A percentile compares a stretch with the other conserved stretches of the same genome.
These are phyloP conservation scores for Gymnopilus junonius DNA, from an alignment of 768 basidiomycete species.

Conservation along the genomic window DNA sequence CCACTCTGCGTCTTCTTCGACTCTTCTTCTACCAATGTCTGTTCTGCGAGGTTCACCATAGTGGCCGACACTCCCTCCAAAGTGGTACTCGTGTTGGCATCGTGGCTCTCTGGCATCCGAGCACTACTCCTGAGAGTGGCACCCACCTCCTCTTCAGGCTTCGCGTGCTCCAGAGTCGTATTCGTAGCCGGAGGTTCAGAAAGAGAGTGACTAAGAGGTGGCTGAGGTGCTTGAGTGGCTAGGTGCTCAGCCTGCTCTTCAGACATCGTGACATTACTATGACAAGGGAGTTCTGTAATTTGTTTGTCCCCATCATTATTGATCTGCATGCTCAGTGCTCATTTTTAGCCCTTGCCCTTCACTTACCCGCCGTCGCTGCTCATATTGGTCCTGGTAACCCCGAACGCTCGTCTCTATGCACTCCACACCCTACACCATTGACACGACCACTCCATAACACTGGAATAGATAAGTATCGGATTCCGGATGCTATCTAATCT, in stretches of 20 bases:
- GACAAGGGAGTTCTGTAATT: neutral
- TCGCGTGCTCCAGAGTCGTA: neutral
- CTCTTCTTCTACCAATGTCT: conserved; percentile 28
- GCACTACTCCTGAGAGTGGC: neutral
- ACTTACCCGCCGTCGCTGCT: too few relatives aligned
- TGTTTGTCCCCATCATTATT: neutral
- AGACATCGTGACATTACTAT: neutral
- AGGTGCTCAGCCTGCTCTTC: neutral
- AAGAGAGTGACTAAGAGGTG: neutral
- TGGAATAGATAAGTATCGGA: neutral
- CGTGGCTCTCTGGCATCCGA: neutral
- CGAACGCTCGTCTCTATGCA: neutral
- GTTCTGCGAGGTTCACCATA: conserved; percentile 26
- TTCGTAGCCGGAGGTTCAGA: neutral
- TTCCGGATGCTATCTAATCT: neutral
- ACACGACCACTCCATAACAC: too few relatives aligned
- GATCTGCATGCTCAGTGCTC: neutral
- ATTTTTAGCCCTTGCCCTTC: neutral
- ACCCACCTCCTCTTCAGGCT: neutral
- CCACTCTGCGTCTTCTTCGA: conserved; percentile 6
- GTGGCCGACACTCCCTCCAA: conserved; percentile 4
- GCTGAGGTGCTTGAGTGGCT: neutral
- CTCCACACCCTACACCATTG: neutral
- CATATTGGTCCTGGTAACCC: neutral
- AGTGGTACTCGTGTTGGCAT: conserved; percentile 10